A percentile compares a stretch with the other conserved stretches of the same genome.
Conservation (phyloP, 768 basidiomycete genomes). For the Lactarius hengduanensis region DNA sequence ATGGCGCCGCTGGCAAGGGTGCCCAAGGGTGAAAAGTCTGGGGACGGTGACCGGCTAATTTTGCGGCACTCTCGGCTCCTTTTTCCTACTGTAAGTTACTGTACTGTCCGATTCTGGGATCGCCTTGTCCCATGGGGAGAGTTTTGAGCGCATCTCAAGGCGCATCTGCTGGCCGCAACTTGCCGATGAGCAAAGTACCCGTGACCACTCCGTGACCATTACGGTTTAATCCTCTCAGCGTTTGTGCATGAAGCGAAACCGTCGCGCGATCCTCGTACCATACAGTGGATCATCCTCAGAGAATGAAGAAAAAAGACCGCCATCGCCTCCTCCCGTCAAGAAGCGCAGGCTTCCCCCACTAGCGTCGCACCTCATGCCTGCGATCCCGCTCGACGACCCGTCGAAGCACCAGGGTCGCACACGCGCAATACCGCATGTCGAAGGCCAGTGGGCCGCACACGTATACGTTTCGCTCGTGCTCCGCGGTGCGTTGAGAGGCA, state of each 20-base stretch:
- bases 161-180: background rate
- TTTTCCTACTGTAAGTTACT: too few relatives aligned
- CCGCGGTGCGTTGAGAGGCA: conserved; percentile 42
- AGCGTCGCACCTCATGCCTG: conserved; percentile 45
- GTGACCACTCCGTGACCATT: background rate
- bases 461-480: conserved; percentile 67
- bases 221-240: background rate
- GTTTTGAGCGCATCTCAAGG: too few relatives aligned
- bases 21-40: too few relatives aligned
- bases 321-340: conserved; percentile 32
- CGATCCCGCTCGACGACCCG: conserved; percentile 67
- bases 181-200: background rate
- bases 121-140: too few relatives aligned
- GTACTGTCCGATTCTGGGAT: too few relatives aligned
- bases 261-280: conserved; percentile 14
- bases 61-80: too few relatives aligned
- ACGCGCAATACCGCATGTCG: conserved; percentile 73
- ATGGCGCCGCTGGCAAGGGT: too few relatives aligned
- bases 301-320: background rate
- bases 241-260: conserved; percentile 23
- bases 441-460: conserved; percentile 83
- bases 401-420: conserved; percentile 80
- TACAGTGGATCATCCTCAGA: conserved; percentile 22
- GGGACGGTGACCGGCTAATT: too few relatives aligned
- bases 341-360: conserved; percentile 60